Evolutionary conservation across 129 eudicot species (phyloP), one percentile per base, ranked within the genome.

Genomic region (Helichrysum umbraculigerum): DNA sequence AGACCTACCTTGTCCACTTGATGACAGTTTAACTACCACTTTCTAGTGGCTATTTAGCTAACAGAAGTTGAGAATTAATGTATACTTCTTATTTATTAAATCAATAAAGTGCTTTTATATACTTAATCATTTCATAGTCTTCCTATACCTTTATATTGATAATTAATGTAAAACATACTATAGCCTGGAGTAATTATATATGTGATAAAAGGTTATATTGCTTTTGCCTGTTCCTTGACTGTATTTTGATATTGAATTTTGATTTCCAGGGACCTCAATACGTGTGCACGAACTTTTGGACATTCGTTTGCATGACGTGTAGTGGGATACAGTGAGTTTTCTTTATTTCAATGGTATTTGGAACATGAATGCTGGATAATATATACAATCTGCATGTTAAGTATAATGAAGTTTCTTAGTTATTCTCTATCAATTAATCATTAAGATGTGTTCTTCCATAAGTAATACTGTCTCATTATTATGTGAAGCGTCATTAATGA

Each of bases 281-380:
- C 59, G 98, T 94, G 30, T 94, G 98, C 87, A 91, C 91, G 14
- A 94, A 86, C 57, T 94, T 94, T 68, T 91, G 96, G 98, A 94
- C 97, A 21, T 94, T 94, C 79, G 76, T 90, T 73, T 93, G 98
- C 81, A 88, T 82, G 83, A 87, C 91, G 2, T 93, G 98, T 76
- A 90, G 98, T 47, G 98, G 98, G 74, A 87, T 93, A 82, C 98
- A 93, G 98, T 93, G 72, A 90, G 98, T 85, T 74, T 51, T 70
- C 41, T 39, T 63, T 61, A 41, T 41, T 17, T 59, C 17, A 10
- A 32, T 52, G 25, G 21, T 70, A 64, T 21, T 54, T 74, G n/a
- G 66, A 73, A 51, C 35, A 28, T 66, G 33, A 70, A 71, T 71
- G 71, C 17, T 70, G 63, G 71, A 73, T n/a, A 41, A 70, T 70